Percentiles rank a stretch among this genome's conserved stretches.
Evolutionary conservation across 2,329 filamentous ascomycete species (phyloP).

Genomic region (Erysiphe pisi): DNA sequence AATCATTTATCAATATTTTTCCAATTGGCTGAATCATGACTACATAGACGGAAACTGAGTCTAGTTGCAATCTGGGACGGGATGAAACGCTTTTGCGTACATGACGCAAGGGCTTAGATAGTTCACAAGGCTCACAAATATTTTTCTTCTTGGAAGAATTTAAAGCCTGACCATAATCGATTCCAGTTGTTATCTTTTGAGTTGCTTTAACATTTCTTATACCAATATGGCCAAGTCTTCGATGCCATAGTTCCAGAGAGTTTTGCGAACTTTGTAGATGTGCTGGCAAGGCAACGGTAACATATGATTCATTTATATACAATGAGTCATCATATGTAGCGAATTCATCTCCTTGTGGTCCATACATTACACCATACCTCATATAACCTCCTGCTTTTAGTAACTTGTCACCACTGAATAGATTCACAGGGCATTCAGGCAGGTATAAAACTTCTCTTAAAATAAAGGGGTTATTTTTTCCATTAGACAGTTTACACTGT

Average conservation of each 20-base stretch:
- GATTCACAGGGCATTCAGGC: background rate
- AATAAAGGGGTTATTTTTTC: background rate
- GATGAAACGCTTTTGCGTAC: background rate
- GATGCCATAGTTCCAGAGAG: background rate
- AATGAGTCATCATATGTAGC: background rate
- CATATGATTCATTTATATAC: background rate
- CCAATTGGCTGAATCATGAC: background rate
- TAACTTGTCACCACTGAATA: slow-evolving; percentile 14
- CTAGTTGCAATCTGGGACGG: background rate
- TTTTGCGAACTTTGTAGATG: no score
- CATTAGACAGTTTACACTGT: slow-evolving; percentile 12
- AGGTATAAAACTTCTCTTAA: slow-evolving; percentile 18
- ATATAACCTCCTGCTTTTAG: background rate
- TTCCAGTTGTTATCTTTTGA: background rate
- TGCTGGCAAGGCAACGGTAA: background rate
- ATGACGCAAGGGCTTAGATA: slow-evolving; percentile 21
- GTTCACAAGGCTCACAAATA: background rate
- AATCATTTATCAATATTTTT: background rate
- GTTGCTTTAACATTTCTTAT: background rate
- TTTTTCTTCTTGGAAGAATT: background rate
- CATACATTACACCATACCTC: no score
- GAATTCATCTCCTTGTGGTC: background rate
- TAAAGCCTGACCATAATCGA: background rate
- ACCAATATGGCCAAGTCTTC: background rate
- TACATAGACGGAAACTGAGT: background rate